These are phyloP conservation scores for Malassezia cuniculi DNA, from an alignment of 1,284 basidiomycete species.

Conservation along the genomic window DNA sequence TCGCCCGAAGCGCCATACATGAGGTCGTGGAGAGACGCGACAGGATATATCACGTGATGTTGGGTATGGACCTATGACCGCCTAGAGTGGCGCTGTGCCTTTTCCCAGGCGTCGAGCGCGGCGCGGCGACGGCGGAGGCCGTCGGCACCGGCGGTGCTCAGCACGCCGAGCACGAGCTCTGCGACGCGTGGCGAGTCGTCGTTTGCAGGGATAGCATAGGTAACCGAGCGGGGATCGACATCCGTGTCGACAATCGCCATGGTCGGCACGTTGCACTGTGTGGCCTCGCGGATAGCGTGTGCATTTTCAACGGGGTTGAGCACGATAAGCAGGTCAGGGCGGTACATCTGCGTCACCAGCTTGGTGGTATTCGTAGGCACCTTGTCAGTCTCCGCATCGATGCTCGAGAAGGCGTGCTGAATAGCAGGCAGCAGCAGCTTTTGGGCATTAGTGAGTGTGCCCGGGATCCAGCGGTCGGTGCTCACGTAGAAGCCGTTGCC, in stretches of 20 bases:
- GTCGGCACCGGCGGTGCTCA: slow-evolving; percentile 68
- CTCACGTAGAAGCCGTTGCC: slow-evolving; percentile 56
- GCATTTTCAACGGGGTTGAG: slow-evolving; percentile 76
- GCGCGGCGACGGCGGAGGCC: slow-evolving; percentile 24
- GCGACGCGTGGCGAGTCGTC: slow-evolving; percentile 83
- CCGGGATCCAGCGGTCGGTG: slow-evolving; percentile 79
- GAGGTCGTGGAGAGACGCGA: too few relatives aligned
- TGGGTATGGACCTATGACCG: too few relatives aligned
- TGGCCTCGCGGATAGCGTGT: slow-evolving; percentile 47
- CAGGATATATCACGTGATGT: too few relatives aligned
- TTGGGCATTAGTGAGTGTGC: slow-evolving; percentile 78
- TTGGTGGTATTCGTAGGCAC: slow-evolving; percentile 20
- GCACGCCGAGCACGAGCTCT: slow-evolving; percentile 75
- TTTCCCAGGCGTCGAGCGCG: slow-evolving; percentile 27
- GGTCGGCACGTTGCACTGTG: slow-evolving; percentile 46
- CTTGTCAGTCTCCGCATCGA: slow-evolving; percentile 14
- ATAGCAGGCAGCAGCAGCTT: slow-evolving; percentile 48
- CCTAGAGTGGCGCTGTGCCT: slow-evolving; percentile 20
- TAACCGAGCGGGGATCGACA: slow-evolving; percentile 86
- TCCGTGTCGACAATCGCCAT: slow-evolving; percentile 75
- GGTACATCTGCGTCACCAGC: slow-evolving; percentile 53
- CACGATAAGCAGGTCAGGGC: slow-evolving; percentile 75
- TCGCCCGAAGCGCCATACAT: too few relatives aligned
- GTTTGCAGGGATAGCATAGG: slow-evolving; percentile 96
- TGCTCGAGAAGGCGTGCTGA: slow-evolving; percentile 19